Evolutionary conservation across 2,329 filamentous ascomycete species (phyloP).

Genomic region (Colletotrichum tofieldiae): DNA sequence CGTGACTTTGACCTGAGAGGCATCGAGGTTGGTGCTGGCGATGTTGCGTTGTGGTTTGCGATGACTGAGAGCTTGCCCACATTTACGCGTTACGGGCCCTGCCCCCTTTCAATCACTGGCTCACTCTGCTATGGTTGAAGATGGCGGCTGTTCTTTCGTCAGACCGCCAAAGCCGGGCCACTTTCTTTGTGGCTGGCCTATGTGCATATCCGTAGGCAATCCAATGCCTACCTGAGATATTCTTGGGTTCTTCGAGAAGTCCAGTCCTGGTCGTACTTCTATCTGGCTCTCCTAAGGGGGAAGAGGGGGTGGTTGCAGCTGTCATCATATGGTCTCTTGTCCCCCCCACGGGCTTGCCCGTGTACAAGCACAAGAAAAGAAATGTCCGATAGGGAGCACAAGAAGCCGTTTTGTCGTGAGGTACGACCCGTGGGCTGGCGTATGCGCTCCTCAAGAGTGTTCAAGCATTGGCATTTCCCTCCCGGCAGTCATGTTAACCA

Average conservation of each 20-base stretch:
- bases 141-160: slow-evolving; percentile 25
- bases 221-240: slow-evolving; percentile 48
- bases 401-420: slow-evolving; percentile 13
- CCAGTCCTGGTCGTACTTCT: slow-evolving; percentile 44
- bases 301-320: slow-evolving; percentile 56
- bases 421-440: slow-evolving; percentile 10
- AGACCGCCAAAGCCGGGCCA: slow-evolving; percentile 44
- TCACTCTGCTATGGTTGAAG: slow-evolving; percentile 17
- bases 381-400: slow-evolving; percentile 43
- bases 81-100: background rate
- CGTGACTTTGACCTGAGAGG: slow-evolving; percentile 21
- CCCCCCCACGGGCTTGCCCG: slow-evolving; percentile 55
- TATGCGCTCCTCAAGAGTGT: background rate
- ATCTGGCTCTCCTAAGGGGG: slow-evolving; percentile 48
- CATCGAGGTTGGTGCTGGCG: slow-evolving; percentile 4
- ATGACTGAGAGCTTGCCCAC: slow-evolving; percentile 4
- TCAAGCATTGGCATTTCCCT: slow-evolving; percentile 1
- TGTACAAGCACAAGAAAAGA: slow-evolving; percentile 55
- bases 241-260: slow-evolving; percentile 60
- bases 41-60: slow-evolving; percentile 4
- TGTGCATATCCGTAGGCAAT: slow-evolving; percentile 53
- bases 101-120: background rate
- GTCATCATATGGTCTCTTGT: slow-evolving; percentile 56
- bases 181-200: slow-evolving; percentile 50
- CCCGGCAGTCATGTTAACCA: slow-evolving; percentile 1